Evolutionary conservation across 148 eudicot genomes (phyloP).

Genomic region (Amaranthus palmeri): DNA sequence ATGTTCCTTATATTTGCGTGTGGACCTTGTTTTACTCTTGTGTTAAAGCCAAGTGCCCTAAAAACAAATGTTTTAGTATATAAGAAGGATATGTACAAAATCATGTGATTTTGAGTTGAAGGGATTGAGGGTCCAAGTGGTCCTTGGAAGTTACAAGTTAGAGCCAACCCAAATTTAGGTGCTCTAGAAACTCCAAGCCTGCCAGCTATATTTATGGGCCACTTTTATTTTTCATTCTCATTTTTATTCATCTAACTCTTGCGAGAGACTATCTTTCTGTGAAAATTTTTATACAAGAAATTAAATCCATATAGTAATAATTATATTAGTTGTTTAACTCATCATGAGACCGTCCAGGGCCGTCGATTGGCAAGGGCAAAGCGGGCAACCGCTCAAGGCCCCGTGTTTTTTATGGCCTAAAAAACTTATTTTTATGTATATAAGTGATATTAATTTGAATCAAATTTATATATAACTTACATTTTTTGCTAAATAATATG

Average conservation of each 20-base stretch:
- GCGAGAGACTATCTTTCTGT: too few relatives aligned
- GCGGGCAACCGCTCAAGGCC: too few relatives aligned
- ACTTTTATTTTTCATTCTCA: background rate
- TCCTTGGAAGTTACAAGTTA: conserved; percentile 6
- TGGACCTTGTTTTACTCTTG: background rate
- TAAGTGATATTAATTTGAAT: too few relatives aligned
- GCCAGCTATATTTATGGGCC: conserved; percentile 21
- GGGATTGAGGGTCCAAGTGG: conserved; percentile 20
- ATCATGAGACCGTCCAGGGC: too few relatives aligned
- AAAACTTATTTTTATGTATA: too few relatives aligned
- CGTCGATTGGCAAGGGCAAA: too few relatives aligned
- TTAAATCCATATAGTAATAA: too few relatives aligned
- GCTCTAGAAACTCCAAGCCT: conserved; percentile 14
- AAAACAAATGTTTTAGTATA: conserved; percentile 4
- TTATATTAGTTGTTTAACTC: too few relatives aligned
- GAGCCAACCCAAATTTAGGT: conserved; percentile 14
- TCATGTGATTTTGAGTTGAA: conserved; percentile 27
- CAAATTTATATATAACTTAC: too few relatives aligned
- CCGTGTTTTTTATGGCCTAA: too few relatives aligned
- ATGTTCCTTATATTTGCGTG: background rate
- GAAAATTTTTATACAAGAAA: too few relatives aligned
- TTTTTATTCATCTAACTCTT: background rate
- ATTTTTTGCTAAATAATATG: too few relatives aligned
- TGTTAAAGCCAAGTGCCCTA: conserved; percentile 16
- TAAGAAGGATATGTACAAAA: conserved; percentile 25